phyloP scores from a whole-genome alignment of 1,139 yeast species.

The Pichia sp. region DNA sequence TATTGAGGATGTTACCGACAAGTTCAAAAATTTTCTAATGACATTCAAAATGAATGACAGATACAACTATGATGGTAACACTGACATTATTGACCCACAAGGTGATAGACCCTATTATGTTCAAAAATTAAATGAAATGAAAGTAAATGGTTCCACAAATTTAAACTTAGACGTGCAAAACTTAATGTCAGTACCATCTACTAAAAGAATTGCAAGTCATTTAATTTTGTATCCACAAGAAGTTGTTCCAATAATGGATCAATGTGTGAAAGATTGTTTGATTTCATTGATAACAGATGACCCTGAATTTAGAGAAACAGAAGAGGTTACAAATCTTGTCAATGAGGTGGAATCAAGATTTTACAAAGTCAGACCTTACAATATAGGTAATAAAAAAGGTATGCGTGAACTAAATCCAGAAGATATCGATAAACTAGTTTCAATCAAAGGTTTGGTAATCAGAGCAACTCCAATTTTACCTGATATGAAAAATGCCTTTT shows the following conservation, averaged over 20 bases:
- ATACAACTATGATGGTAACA: conserved; percentile 42
- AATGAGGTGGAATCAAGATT: conserved; percentile 74
- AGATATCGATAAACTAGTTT: conserved; percentile 88
- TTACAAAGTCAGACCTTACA: conserved; percentile 84
- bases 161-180: conserved; percentile 80
- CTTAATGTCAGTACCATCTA: conserved; percentile 64
- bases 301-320: conserved; percentile 30
- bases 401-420: conserved; percentile 94
- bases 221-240: conserved; percentile 92
- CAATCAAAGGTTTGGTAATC: conserved; percentile 84
- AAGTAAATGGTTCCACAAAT: conserved; percentile 71
- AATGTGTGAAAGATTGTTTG: conserved; percentile 85
- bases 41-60: conserved; percentile 77
- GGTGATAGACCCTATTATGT: conserved; percentile 67
- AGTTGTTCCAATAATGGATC: conserved; percentile 96
- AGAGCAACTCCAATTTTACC: conserved; percentile 91
- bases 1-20: conserved; percentile 74
- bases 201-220: conserved; percentile 77
- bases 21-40: conserved; percentile 76
- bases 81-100: conserved; percentile 35
- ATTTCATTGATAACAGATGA: conserved; percentile 66
- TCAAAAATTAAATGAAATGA: conserved; percentile 65
- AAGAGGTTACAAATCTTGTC: conserved; percentile 27
- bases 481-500: conserved; percentile 96
- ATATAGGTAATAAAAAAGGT: conserved; percentile 63